Percentiles rank a stretch among this genome's conserved stretches.
Conservation (phyloP, 192 early-diverging fungal genomes). For the Helicostylum pulchrum region DNA sequence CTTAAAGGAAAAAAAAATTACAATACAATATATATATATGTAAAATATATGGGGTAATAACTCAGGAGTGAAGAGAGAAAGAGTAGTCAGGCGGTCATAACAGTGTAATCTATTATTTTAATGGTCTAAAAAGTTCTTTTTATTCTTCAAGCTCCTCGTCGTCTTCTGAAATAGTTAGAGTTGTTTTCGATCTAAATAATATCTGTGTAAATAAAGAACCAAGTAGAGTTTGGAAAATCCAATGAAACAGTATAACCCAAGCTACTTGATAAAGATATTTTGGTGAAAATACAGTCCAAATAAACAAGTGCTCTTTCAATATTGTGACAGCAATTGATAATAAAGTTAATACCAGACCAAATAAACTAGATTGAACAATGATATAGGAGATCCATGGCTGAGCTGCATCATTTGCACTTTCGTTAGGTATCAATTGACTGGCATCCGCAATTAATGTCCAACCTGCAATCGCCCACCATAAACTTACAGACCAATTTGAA, state of each 20-base stretch:
- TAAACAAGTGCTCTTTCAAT: conserved; percentile 68
- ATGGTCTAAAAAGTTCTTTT: too few relatives aligned
- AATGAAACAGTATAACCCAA: conserved; percentile 55
- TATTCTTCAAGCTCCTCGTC: too few relatives aligned
- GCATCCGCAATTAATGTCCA: conserved; percentile 25
- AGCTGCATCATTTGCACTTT: background rate
- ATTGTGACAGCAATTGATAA: conserved; percentile 63
- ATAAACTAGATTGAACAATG: conserved; percentile 29
- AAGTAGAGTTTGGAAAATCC: conserved; percentile 32
- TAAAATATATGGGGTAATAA: too few relatives aligned
- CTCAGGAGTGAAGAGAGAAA: too few relatives aligned
- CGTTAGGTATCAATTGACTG: background rate
- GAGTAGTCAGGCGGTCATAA: too few relatives aligned
- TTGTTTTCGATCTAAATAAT: too few relatives aligned
- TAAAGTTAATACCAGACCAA: conserved; percentile 39
- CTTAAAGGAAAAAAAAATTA: too few relatives aligned
- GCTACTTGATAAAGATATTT: conserved; percentile 73
- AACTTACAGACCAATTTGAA: conserved; percentile 68
- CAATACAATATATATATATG: too few relatives aligned
- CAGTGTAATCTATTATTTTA: too few relatives aligned
- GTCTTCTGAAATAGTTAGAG: too few relatives aligned
- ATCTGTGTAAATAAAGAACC: background rate
- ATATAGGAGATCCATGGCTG: conserved; percentile 14
- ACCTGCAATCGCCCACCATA: conserved; percentile 63
- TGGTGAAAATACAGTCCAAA: conserved; percentile 84